Base-by-base conservation (phyloP, 1,284 basidiomycete genomes). In the Heterobasidion irregulare region DNA sequence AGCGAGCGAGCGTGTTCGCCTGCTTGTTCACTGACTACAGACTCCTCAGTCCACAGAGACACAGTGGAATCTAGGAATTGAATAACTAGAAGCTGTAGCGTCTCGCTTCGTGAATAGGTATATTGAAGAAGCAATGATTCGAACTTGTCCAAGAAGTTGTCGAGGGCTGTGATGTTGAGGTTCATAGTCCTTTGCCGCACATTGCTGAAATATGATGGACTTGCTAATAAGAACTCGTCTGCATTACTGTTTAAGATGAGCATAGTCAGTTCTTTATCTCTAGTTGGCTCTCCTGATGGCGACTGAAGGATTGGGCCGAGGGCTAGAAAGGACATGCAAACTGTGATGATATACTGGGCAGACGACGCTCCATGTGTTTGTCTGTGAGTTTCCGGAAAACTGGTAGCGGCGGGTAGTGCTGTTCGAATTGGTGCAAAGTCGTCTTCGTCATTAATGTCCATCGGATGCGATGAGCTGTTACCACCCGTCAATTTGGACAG, bases 1-100 rank as follows among this genome's bases (percentile, higher is more conserved):
- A 94, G 65, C 8, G 65, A 52, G 45, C 75, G 70, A 16, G 82
- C 76, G 16, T 76, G 70, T 26, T 70, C 70, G 8, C 75, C 71
- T 13, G 82, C 66, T 6, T 77, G 73, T 26, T 66, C 65, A 15
- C 71, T 64, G 13, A 65, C 63, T 13, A 67, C 65, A 50, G 72
- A 61, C 8, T 66, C 63, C 18, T 70, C 61, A n/a, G 79, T 64
- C 92, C 93, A 97, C 0, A 83, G 61, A 44, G 77, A 68, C 51
- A 82, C 66, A 0, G 90, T 89, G 3, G 82, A 79, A 38, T 82
- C 75, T 26, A 96, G 69, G 54, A 92, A 76, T n/a, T 78, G 72
- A 15, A 89, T 69, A 3, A 77, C 72, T 33, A 89, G 64, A 15
- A 79, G 65, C 8, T 83, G 78, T 26, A 86, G 70, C 6, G 67